phyloP scores from a whole-genome alignment of 2,329 filamentous ascomycete genomes.

The Karstenula rhodostoma region DNA sequence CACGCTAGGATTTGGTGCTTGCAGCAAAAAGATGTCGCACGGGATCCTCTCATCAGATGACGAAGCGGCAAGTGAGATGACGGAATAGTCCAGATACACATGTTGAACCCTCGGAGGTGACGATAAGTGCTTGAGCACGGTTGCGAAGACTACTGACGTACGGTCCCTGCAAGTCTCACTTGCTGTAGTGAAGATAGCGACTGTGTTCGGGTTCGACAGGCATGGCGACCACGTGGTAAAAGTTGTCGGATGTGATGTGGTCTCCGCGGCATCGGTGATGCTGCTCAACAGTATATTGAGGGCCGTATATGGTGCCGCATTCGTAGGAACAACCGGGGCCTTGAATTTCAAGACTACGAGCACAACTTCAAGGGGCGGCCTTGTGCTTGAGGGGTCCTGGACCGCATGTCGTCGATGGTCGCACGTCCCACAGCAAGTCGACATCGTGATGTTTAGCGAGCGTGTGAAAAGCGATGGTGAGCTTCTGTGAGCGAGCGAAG shows the following conservation, averaged over 20 bases:
- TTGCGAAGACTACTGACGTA: slow-evolving; percentile 30
- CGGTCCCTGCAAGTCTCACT: slow-evolving; percentile 27
- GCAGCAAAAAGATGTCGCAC: slow-evolving; percentile 35
- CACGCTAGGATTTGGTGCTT: slow-evolving; percentile 29
- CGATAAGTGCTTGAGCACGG: slow-evolving; percentile 25
- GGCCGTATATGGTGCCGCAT: slow-evolving; percentile 19
- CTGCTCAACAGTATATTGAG: slow-evolving; percentile 37
- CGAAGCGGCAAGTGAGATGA: slow-evolving; percentile 31
- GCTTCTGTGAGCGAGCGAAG: background rate
- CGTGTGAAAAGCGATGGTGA: slow-evolving; percentile 6
- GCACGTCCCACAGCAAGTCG: slow-evolving; percentile 37
- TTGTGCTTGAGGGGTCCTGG: slow-evolving; percentile 17
- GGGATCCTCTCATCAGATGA: slow-evolving; percentile 28
- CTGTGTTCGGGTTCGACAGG: slow-evolving; percentile 23
- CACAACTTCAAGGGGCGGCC: slow-evolving; percentile 32
- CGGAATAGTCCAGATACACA: slow-evolving; percentile 34
- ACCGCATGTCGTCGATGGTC: slow-evolving; percentile 36
- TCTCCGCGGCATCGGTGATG: slow-evolving; percentile 36
- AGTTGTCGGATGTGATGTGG: slow-evolving; percentile 29
- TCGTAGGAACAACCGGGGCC: slow-evolving; percentile 16
- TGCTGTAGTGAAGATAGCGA: slow-evolving; percentile 34
- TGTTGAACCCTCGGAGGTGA: slow-evolving; percentile 31
- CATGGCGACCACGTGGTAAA: slow-evolving; percentile 43
- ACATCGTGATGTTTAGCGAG: slow-evolving; percentile 17
- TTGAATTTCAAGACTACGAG: slow-evolving; percentile 37